Evolutionary conservation across 2,329 filamentous ascomycete species (phyloP).

Genomic region (Penicillium verrucosum): DNA sequence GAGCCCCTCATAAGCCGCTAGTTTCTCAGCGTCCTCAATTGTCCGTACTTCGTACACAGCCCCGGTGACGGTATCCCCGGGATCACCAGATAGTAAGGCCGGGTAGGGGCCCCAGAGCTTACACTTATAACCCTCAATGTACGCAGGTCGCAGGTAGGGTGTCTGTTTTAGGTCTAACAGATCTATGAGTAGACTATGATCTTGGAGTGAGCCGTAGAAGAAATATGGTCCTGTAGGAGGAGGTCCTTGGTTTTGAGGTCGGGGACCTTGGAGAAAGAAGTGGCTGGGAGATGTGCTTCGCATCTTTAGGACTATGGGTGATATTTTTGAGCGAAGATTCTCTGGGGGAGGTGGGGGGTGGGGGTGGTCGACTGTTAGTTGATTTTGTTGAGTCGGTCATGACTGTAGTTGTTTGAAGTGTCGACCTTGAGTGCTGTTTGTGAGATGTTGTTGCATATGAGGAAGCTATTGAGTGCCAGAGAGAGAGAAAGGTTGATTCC

Average conservation of each 20-base stretch:
- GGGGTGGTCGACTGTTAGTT: neutral
- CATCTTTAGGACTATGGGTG: constrained; percentile 6
- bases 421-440: neutral
- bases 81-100: constrained; percentile 12
- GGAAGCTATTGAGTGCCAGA: too few relatives aligned
- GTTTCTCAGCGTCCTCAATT: constrained; percentile 8
- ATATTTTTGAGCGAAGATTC: constrained; percentile 1
- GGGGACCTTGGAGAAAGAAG: neutral
- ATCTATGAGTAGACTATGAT: constrained; percentile 21
- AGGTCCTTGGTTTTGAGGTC: neutral
- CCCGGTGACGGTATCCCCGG: constrained; percentile 11
- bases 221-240: constrained; percentile 25
- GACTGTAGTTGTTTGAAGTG: neutral
- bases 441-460: too few relatives aligned
- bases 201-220: constrained; percentile 34
- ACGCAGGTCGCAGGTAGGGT: constrained; percentile 15
- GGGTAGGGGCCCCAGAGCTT: constrained; percentile 25
- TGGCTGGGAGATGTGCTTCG: neutral
- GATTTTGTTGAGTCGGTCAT: neutral
- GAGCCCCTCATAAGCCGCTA: constrained; percentile 16
- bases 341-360: constrained; percentile 6
- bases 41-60: constrained; percentile 16
- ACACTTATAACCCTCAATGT: constrained; percentile 17
- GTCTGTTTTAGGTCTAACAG: constrained; percentile 16
- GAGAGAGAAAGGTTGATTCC: too few relatives aligned